Evolutionary conservation across 1,284 basidiomycete genomes (phyloP), one percentile per base, ranked within the genome.

Genomic region (Malassezia furfur): DNA sequence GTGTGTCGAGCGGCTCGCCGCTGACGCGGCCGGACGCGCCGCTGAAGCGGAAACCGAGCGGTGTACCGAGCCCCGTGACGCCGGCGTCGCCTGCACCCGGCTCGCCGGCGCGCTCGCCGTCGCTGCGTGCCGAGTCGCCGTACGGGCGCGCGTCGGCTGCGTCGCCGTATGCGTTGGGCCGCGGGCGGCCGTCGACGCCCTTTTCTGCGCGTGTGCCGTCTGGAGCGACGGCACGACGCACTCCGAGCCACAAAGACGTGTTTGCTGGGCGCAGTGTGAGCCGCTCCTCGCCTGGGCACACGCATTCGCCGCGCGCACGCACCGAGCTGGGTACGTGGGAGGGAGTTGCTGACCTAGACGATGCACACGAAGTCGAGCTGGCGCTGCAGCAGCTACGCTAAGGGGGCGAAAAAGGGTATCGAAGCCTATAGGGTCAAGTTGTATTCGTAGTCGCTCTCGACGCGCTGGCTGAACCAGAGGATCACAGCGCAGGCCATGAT

Each of bases 401-500:
- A 43, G 15, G 30, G 14, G 15, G 19, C 11, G 10, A 40, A 22
- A 40, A n/a, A 40, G 34, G 47, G 22, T n/a, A 37, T 37, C 8
- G 21, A 5, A 10, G 14, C 37, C 68, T 69, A 88, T 60, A 89
- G 79, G 34, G 85, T 85, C 52, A 91, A 79, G 65, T 85, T 88
- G 75, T 91, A 91, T 72, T 91, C 88, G 76, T 89, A 90, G 74
- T 91, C 88, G 61, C 79, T 82, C 63, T 83, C 82, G 1, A 81
- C 79, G 59, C 81, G 87, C 78, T 90, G 88, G 3, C 87, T 86
- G 55, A 88, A 82, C 89, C 89, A 91, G 17, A 91, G 80, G 3
- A 89, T 81, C 58, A 88, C 80, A 0, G 85, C 83, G 15, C 85
- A 86, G n/a, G 93, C 80, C 91, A 96, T 96, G 66, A 96, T 81